phyloP scores from a whole-genome alignment of 1,284 basidiomycete species.

The Veloporphyrellus conicus region DNA sequence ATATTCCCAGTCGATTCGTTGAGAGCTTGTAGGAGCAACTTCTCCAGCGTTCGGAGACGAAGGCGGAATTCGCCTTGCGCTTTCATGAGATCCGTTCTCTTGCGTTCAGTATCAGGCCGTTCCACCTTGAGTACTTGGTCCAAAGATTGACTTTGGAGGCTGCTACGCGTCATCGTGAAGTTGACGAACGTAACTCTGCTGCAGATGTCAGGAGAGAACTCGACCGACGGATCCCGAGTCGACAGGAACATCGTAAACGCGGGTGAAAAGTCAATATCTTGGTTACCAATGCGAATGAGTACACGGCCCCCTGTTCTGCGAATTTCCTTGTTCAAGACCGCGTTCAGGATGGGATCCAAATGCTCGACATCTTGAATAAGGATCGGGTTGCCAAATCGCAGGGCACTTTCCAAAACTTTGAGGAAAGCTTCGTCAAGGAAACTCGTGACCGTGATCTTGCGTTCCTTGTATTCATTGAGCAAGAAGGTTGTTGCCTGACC shows the following conservation, averaged over 20 bases:
- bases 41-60: slow-evolving; percentile 89
- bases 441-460: slow-evolving; percentile 97
- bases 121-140: slow-evolving; percentile 97
- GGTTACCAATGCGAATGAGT: slow-evolving; percentile 94
- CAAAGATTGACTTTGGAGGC: slow-evolving; percentile 95
- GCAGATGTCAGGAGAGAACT: slow-evolving; percentile 98
- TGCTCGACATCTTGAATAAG: slow-evolving; percentile 98
- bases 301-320: slow-evolving; percentile 95
- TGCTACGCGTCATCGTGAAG: slow-evolving; percentile 99
- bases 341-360: slow-evolving; percentile 96
- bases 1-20: slow-evolving; percentile 98
- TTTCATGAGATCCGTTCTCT: slow-evolving; percentile 97
- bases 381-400: slow-evolving; percentile 96
- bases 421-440: slow-evolving; percentile 99
- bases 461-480: slow-evolving; percentile 90
- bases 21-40: slow-evolving; percentile 88
- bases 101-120: slow-evolving; percentile 93
- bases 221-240: slow-evolving; percentile 94
- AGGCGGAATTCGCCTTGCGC: slow-evolving; percentile 97
- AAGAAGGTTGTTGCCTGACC: slow-evolving; percentile 97
- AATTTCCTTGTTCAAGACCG: slow-evolving; percentile 96
- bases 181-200: slow-evolving; percentile 99
- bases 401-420: slow-evolving; percentile 96
- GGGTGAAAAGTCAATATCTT: slow-evolving; percentile 99
- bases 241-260: slow-evolving; percentile 99